Evolutionary conservation across 2,329 filamentous ascomycete species (phyloP).

Genomic region (Dothistroma septosporum): DNA sequence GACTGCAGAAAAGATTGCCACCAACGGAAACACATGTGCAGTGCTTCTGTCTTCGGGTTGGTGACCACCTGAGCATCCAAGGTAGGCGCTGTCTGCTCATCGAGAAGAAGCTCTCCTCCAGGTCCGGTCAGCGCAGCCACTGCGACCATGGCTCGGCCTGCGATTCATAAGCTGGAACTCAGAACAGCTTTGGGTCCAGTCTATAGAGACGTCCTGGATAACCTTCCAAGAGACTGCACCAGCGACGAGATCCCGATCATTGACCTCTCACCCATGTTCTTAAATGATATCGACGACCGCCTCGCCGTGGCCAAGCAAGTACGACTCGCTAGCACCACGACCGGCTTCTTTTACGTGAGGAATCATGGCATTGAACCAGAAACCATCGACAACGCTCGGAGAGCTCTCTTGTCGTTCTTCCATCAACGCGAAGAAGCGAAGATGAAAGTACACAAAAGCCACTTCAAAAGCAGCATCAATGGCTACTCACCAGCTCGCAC

Average conservation of each 20-base stretch:
- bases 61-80: no score
- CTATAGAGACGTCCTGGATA: slow-evolving; percentile 68
- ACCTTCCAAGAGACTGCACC: slow-evolving; percentile 63
- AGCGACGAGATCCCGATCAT: slow-evolving; percentile 28
- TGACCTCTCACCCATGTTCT: slow-evolving; percentile 14
- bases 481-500: slow-evolving; percentile 37
- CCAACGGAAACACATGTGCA: no score
- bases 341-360: slow-evolving; percentile 13
- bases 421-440: slow-evolving; percentile 32
- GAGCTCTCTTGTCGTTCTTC: slow-evolving; percentile 28
- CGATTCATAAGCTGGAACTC: background rate
- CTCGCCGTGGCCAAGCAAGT: slow-evolving; percentile 27
- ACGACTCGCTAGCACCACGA: slow-evolving; percentile 32
- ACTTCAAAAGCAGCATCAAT: slow-evolving; percentile 34
- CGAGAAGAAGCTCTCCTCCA: no score
- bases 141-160: background rate
- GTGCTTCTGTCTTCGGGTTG: no score
- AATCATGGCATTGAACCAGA: slow-evolving; percentile 26
- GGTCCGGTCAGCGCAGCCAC: no score
- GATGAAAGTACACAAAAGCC: slow-evolving; percentile 37
- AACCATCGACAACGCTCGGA: slow-evolving; percentile 31
- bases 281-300: background rate
- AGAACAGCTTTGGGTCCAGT: slow-evolving; percentile 41
- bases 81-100: no score
- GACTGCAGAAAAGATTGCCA: no score